Evolutionary conservation across 2,329 filamentous ascomycete genomes (phyloP).

Genomic region (Exutisphaerella laricina): DNA sequence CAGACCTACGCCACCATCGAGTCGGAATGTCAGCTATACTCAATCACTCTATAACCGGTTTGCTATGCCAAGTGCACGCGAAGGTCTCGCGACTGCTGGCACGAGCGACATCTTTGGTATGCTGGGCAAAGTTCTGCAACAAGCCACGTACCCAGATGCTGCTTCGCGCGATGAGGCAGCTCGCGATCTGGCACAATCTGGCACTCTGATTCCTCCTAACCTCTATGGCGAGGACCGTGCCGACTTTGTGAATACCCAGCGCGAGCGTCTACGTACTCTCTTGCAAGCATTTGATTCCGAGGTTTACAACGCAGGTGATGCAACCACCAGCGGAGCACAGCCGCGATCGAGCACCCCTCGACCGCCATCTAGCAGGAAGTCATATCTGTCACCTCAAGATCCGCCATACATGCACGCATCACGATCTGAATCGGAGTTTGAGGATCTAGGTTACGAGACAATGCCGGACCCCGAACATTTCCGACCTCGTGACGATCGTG

Average conservation of each 20-base stretch:
- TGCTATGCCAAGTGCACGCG: constrained; percentile 67
- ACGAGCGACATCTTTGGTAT: constrained; percentile 69
- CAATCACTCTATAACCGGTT: constrained; percentile 80
- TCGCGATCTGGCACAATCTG: constrained; percentile 51
- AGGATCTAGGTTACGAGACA: constrained; percentile 42
- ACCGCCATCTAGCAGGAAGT: constrained; percentile 26
- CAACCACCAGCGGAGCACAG: constrained; percentile 18
- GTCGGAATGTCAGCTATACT: constrained; percentile 57
- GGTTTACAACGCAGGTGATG: constrained; percentile 48
- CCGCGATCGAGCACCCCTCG: constrained; percentile 22
- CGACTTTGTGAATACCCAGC: constrained; percentile 70
- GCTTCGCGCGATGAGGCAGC: constrained; percentile 38
- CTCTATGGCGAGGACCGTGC: constrained; percentile 65
- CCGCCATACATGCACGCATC: constrained; percentile 61
- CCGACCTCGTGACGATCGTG: constrained; percentile 14
- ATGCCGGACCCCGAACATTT: constrained; percentile 34
- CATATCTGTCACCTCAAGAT: constrained; percentile 23
- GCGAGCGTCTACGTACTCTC: constrained; percentile 68
- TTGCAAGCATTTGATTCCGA: constrained; percentile 75
- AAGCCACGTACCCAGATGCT: constrained; percentile 32
- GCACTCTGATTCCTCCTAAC: constrained; percentile 64
- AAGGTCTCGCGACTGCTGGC: constrained; percentile 42
- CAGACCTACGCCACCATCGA: constrained; percentile 44
- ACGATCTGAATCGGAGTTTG: constrained; percentile 81
- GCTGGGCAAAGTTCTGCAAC: constrained; percentile 67